Conservation (phyloP, 2,329 filamentous ascomycete genomes). For the Emydomyces testavorans region DNA sequence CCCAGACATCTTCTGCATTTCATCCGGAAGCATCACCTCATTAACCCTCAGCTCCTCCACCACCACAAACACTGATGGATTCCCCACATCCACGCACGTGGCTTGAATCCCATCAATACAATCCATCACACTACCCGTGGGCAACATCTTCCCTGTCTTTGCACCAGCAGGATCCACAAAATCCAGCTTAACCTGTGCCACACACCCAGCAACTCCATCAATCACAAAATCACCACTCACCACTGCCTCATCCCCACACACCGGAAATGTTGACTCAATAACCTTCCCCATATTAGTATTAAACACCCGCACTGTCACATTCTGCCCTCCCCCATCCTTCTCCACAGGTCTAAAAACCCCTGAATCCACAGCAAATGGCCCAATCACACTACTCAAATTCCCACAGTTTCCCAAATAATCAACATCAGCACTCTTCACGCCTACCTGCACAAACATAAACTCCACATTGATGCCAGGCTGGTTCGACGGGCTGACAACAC, state of each 20-base stretch:
- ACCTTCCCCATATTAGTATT: constrained; percentile 63
- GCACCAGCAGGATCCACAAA: constrained; percentile 54
- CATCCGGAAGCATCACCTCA: constrained; percentile 43
- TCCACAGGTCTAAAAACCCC: constrained; percentile 34
- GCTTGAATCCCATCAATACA: constrained; percentile 39
- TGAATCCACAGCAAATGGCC: constrained; percentile 52
- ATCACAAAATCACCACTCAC: constrained; percentile 47
- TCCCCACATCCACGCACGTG: constrained; percentile 53
- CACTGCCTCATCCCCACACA: constrained; percentile 38
- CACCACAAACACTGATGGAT: constrained; percentile 52
- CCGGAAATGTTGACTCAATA: constrained; percentile 47
- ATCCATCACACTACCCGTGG: constrained; percentile 48
- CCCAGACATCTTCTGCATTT: constrained; percentile 38
- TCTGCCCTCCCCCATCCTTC: neutral
- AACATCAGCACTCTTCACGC: constrained; percentile 49
- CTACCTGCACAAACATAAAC: constrained; percentile 61
- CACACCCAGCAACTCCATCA: constrained; percentile 52
- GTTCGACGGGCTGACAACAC: constrained; percentile 47
- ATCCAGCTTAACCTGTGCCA: constrained; percentile 46
- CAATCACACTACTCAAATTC: constrained; percentile 59
- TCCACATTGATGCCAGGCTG: constrained; percentile 46
- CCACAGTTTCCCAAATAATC: constrained; percentile 63
- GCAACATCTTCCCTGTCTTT: constrained; percentile 50
- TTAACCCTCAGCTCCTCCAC: constrained; percentile 43
- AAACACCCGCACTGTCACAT: constrained; percentile 46